Base-by-base conservation (phyloP, 169 alveolate species). In the Plasmodium falciparum region DNA sequence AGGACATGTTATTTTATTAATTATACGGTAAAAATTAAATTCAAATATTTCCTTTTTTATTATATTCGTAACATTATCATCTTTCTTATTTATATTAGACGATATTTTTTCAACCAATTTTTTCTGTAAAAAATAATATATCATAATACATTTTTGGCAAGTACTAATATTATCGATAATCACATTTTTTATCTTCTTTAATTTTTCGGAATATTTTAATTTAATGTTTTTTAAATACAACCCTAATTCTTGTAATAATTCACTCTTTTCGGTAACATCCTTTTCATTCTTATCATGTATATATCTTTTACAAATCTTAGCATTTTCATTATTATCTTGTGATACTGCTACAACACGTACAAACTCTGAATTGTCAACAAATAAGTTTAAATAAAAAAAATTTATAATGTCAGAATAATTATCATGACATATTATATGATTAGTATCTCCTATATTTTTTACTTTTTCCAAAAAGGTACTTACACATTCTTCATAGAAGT, bases 131-230 rank as follows among this genome's bases (percentile, higher is more conserved):
- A 78, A 70, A 47, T 78, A 78, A 33, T 78, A 78, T 49, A 78
- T 67, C 89, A 78, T 78, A 58, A 78, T 49, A 43, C 89, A 78
- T 54, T 78, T 78, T 66, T 78, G 78, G 33, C 89, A 78, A 56
- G 29, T 78, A 24, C 52, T 76, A 65, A 78, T 52, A 78, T 65
- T 78, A 50, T 78, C 78, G 17, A 26, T 50, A 65, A 78, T 78
- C n/a, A 78, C 29, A 49, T 52, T 66, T 49, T 65, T 65, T 65
- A 78, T 50, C 13, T 66, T 78, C 17, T 59, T 50, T 26, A 78
- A 63, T 26, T 70, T 47, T 8, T 78, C 52, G 13, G 26, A 49
- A 52, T 78, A 24, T 13, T 52, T 65, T 45, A 50, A 29, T 65
- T 78, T 78, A 65, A 33, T 2, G 8, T 33, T 33, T 33, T 33